Evolutionary conservation across 202 grass and related monocot species (phyloP).

Genomic region (Hordeum pubiflorum): DNA sequence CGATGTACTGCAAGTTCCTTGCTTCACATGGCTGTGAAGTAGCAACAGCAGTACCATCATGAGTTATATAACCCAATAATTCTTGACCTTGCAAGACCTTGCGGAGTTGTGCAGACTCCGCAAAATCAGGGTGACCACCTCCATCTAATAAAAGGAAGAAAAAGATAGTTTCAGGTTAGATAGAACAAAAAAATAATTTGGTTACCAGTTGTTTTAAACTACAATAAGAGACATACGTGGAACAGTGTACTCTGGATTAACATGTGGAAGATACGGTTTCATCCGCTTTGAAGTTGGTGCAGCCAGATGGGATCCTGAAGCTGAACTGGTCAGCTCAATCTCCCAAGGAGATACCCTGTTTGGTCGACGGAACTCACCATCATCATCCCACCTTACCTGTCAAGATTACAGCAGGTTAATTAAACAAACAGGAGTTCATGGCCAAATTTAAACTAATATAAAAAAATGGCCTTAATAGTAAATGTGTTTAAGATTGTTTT

Average conservation of each 20-base stretch:
- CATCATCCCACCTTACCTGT: slow-evolving; percentile 89
- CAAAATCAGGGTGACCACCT: slow-evolving; percentile 59
- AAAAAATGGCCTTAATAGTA: not conserved
- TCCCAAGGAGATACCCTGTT: slow-evolving; percentile 97
- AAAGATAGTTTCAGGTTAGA: not conserved
- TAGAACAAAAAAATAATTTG: not conserved
- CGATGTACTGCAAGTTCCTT: slow-evolving; percentile 45
- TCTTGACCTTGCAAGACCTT: slow-evolving; percentile 99
- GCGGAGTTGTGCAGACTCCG: slow-evolving; percentile 76
- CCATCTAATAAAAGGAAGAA: slow-evolving; percentile 41
- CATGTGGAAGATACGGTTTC: slow-evolving; percentile 49
- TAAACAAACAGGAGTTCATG: not conserved
- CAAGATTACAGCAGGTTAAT: not conserved
- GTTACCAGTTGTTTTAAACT: not conserved
- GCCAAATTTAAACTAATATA: not conserved
- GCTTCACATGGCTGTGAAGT: slow-evolving; percentile 46
- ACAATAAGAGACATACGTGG: slow-evolving; percentile 45
- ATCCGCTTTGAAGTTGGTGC: slow-evolving; percentile 54
- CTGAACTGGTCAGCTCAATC: slow-evolving; percentile 62
- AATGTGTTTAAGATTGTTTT: not conserved
- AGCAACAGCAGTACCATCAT: slow-evolving; percentile 41
- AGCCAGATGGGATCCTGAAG: slow-evolving; percentile 49
- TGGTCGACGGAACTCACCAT: slow-evolving; percentile 41
- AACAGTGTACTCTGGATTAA: slow-evolving; percentile 48
- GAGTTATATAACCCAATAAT: slow-evolving; percentile 68